Evolutionary conservation across 495 filamentous ascomycete species (phyloP).

Genomic region (Penicillium coffeae): DNA sequence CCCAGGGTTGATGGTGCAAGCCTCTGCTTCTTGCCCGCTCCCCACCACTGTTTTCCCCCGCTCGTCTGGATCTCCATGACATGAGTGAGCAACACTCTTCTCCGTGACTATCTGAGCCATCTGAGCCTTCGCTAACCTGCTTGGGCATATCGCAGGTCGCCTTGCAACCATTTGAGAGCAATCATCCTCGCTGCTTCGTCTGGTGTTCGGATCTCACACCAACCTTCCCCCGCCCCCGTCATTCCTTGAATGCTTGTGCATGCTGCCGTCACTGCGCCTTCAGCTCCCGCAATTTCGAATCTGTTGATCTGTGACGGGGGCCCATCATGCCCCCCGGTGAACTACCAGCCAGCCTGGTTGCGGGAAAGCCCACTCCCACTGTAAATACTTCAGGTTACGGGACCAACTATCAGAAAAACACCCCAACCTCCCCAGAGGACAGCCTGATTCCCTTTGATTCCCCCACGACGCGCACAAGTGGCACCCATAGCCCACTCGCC

Average conservation of each 20-base stretch:
- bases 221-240: slow-evolving; percentile 1
- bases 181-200: not conserved
- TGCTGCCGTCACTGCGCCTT: slow-evolving; percentile 13
- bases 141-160: not conserved
- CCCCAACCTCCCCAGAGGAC: slow-evolving; percentile 45
- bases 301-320: slow-evolving; percentile 24
- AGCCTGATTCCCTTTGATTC: slow-evolving; percentile 42
- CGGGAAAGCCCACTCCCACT: slow-evolving; percentile 42
- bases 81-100: slow-evolving; percentile 16
- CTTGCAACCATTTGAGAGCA: not conserved
- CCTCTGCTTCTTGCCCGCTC: not conserved
- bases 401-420: slow-evolving; percentile 35
- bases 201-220: slow-evolving; percentile 5
- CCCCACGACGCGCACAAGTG: slow-evolving; percentile 32
- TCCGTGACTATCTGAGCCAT: not conserved
- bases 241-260: slow-evolving; percentile 13
- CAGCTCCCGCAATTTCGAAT: slow-evolving; percentile 8
- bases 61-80: slow-evolving; percentile 19
- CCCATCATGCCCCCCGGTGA: slow-evolving; percentile 44
- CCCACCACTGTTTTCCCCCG: slow-evolving; percentile 4
- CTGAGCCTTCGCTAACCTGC: not conserved
- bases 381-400: slow-evolving; percentile 41
- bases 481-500: slow-evolving; percentile 28
- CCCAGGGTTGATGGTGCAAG: not conserved
- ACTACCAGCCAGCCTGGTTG: slow-evolving; percentile 47